A percentile compares a stretch with the other conserved stretches of the same genome.
Conservation (phyloP, 2,329 filamentous ascomycete genomes). For the Fusarium phyllophilum region DNA sequence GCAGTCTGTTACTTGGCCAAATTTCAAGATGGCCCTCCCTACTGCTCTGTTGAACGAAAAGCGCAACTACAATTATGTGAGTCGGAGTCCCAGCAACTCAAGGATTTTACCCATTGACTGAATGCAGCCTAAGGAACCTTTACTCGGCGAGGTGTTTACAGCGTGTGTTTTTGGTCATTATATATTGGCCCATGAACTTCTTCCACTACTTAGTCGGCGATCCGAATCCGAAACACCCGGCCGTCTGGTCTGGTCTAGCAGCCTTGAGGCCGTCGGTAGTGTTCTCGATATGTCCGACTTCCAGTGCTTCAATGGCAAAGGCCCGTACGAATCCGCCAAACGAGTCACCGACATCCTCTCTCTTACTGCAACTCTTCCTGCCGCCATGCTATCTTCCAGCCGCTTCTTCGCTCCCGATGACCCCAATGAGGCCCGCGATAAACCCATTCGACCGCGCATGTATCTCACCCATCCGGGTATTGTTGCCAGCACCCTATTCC, state of each 20-base stretch:
- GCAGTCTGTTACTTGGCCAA: conserved; percentile 78
- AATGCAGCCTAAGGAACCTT: conserved; percentile 62
- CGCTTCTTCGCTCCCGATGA: conserved; percentile 62
- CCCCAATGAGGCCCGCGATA: conserved; percentile 32
- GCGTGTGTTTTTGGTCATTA: conserved; percentile 98
- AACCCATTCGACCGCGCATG: conserved; percentile 63
- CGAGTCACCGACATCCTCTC: conserved; percentile 84
- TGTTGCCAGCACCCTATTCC: conserved; percentile 82
- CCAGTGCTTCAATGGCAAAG: conserved; percentile 71
- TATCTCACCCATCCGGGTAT: conserved; percentile 90
- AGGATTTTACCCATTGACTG: neutral
- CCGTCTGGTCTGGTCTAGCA: conserved; percentile 88
- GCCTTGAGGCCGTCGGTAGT: conserved; percentile 71
- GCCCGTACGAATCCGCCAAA: conserved; percentile 88
- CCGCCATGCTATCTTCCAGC: conserved; percentile 65
- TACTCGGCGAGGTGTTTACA: conserved; percentile 84
- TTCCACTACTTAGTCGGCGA: conserved; percentile 73
- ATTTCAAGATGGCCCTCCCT: conserved; percentile 73
- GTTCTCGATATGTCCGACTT: conserved; percentile 76
- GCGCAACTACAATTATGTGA: conserved; percentile 49
- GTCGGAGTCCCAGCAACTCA: conserved; percentile 3
- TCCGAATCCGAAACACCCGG: conserved; percentile 58
- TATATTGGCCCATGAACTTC: conserved; percentile 81
- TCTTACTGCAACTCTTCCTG: conserved; percentile 76
- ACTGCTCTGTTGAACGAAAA: conserved; percentile 57